Evolutionary conservation across 2,329 filamentous ascomycete genomes (phyloP).

Genomic region (Verticillium tricorpus): DNA sequence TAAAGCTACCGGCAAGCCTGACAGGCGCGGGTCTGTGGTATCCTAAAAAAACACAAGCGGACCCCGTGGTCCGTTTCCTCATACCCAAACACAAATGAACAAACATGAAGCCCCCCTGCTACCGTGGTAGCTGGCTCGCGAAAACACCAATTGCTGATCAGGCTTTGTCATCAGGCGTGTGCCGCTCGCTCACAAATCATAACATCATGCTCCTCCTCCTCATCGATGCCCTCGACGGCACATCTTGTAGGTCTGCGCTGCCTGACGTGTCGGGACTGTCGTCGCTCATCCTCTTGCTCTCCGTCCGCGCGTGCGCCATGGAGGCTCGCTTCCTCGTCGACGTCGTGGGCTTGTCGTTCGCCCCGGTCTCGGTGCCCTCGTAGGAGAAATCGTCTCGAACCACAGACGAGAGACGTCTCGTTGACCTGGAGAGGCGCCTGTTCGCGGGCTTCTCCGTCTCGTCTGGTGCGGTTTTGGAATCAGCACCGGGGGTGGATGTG

Average conservation of each 20-base stretch:
- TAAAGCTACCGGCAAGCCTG: not conserved
- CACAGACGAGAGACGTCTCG: constrained; percentile 34
- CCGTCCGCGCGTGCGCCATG: constrained; percentile 28
- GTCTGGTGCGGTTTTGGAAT: constrained; percentile 15
- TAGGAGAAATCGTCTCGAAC: constrained; percentile 26
- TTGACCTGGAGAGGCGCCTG: constrained; percentile 27
- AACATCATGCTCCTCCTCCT: constrained; percentile 58
- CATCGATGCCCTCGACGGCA: constrained; percentile 25
- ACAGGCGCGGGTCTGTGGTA: not conserved
- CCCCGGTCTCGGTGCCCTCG: constrained; percentile 20
- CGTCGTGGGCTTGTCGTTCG: constrained; percentile 17
- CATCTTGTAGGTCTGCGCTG: constrained; percentile 4
- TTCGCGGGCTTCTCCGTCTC: constrained; percentile 19
- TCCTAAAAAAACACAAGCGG: not conserved
- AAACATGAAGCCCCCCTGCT: not conserved
- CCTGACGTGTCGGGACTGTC: constrained; percentile 20
- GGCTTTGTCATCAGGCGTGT: constrained; percentile 1
- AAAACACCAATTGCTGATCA: constrained; percentile 6
- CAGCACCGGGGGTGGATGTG: constrained; percentile 36
- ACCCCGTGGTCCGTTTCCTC: not conserved
- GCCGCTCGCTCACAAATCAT: constrained; percentile 26
- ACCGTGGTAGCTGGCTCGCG: not conserved
- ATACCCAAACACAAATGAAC: not conserved
- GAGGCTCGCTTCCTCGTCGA: constrained; percentile 35
- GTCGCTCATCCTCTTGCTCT: constrained; percentile 20